phyloP scores from a whole-genome alignment of 2,329 filamentous ascomycete species.

The Hypoxylon sp. region DNA sequence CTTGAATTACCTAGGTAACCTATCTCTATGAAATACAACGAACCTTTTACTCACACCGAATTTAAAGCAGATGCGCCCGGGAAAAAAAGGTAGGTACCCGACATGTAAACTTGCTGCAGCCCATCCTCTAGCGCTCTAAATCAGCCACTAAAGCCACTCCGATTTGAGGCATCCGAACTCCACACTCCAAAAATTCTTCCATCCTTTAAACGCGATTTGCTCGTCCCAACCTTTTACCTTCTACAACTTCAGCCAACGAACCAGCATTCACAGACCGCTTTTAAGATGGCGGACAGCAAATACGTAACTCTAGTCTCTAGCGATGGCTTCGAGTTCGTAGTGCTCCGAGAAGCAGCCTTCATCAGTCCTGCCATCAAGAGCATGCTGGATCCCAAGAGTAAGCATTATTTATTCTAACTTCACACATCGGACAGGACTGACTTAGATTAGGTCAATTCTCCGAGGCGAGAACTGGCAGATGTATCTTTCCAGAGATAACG shows the following conservation, averaged over 20 bases:
- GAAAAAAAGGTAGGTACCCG: not conserved
- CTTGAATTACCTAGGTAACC: no score
- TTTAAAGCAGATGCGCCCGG: not conserved
- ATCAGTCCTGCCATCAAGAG: constrained; percentile 80
- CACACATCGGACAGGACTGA: constrained; percentile 15
- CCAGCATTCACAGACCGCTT: not conserved
- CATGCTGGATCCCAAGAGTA: constrained; percentile 80
- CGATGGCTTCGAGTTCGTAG: constrained; percentile 83
- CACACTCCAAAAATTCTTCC: constrained; percentile 44
- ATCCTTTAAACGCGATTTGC: constrained; percentile 26
- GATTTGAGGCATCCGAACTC: constrained; percentile 19
- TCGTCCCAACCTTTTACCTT: not conserved
- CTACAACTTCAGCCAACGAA: constrained; percentile 3
- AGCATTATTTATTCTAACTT: constrained; percentile 42
- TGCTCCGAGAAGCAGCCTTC: constrained; percentile 78
- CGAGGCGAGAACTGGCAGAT: constrained; percentile 75
- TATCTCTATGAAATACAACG: not conserved
- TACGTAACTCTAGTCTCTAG: constrained; percentile 84
- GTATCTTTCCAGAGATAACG: constrained; percentile 81
- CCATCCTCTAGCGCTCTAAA: not conserved
- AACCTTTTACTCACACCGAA: constrained; percentile 25
- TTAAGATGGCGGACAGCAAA: constrained; percentile 62
- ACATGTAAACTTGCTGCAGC: not conserved
- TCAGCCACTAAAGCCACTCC: constrained; percentile 12
- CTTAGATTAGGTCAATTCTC: constrained; percentile 69